phyloP scores from a whole-genome alignment of 1,139 yeast species.

The Scheffersomyces stambukii region DNA sequence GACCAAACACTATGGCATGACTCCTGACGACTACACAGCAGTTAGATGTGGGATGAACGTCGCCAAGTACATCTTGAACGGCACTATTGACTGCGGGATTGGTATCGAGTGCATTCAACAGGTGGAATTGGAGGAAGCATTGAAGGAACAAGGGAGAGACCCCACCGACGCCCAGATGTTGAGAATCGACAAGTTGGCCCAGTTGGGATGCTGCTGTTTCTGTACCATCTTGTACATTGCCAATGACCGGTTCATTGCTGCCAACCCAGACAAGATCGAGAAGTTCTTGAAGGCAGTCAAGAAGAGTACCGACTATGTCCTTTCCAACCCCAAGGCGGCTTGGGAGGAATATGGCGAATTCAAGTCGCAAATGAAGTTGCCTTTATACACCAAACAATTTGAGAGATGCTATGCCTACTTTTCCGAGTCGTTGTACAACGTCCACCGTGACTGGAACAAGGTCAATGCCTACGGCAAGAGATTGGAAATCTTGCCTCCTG shows the following conservation, averaged over 20 bases:
- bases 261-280: constrained; percentile 45
- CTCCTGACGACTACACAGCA: constrained; percentile 54
- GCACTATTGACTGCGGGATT: constrained; percentile 54
- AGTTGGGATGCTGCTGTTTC: constrained; percentile 58
- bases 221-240: constrained; percentile 54
- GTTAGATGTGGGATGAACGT: constrained; percentile 61
- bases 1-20: constrained; percentile 53
- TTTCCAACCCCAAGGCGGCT: constrained; percentile 40
- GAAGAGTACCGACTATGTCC: constrained; percentile 46
- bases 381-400: constrained; percentile 42
- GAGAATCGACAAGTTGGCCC: constrained; percentile 54
- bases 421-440: constrained; percentile 49
- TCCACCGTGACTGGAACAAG: constrained; percentile 54
- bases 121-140: constrained; percentile 53
- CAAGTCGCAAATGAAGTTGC: constrained; percentile 44
- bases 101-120: constrained; percentile 60
- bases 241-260: constrained; percentile 47
- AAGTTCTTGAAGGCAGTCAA: constrained; percentile 46
- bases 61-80: constrained; percentile 52
- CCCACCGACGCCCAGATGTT: constrained; percentile 50
- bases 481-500: constrained; percentile 47
- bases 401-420: constrained; percentile 55
- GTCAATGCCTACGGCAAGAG: constrained; percentile 55
- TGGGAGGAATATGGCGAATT: constrained; percentile 45
- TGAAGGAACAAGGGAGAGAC: constrained; percentile 41